Base-by-base conservation (phyloP, 2,329 filamentous ascomycete species). In the Tolypocladium sp. region DNA sequence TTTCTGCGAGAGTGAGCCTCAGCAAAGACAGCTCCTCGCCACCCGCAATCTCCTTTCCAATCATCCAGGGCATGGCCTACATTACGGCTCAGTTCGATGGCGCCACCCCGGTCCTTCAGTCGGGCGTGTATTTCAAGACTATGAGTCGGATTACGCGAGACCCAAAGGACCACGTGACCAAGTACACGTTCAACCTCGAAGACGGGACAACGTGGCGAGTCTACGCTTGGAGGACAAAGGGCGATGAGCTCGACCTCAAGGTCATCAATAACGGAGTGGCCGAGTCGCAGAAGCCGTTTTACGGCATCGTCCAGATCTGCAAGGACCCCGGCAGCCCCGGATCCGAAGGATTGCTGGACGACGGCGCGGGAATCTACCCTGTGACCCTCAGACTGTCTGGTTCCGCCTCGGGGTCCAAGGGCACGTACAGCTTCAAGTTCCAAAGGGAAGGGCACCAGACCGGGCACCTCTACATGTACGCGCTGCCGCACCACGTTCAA, bases 61-160 rank as follows among this genome's bases (percentile, higher is more conserved):
- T 97, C 9, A 85, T 96, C 0, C 93, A 97, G 69, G 94, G 94
- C 13, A 94, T 95, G 85, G 88, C 85, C 0, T 96, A 92, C 66
- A 79, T 96, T 22, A 97, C 92, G 5, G 92, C 81, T 0, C 72
- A 89, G 22, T 97, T 92, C 73, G 80, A 79, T 58, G 84, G 85
- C 37, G 79, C 85, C 0, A 86, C 84, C 9, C 93, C 93, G 0
- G 69, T 87, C 4, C 80, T 97, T 51, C 86, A 92, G 65, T 88
- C 87, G 27, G 86, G 85, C 1, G 82, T 94, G 2, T 88, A 87
- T 61, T 95, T 93, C 77, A 80, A 81, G 59, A 85, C 81, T 22
- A 77, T 97, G 55, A 85, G 82, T 41, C 80, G 79, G 41, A 73
- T 82, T 2, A 74, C 76, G 12, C 77, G 76, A n/a, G 79, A 81